Percentiles rank a stretch among this genome's conserved stretches.
phyloP scores from a whole-genome alignment of 768 basidiomycete species.

The Hypsizygus marmoreus region DNA sequence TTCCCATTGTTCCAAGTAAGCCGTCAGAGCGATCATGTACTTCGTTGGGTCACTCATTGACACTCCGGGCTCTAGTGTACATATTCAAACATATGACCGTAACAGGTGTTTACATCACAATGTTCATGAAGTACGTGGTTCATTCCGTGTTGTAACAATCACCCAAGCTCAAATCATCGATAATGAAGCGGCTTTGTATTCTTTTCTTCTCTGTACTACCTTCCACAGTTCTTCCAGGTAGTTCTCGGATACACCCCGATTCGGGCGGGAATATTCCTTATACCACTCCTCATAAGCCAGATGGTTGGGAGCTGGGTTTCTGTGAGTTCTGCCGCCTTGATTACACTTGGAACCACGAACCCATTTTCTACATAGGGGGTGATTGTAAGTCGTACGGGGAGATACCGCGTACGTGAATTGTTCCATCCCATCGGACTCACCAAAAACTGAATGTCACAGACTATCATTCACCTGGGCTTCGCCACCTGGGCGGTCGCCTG shows the following conservation, averaged over 20 bases:
- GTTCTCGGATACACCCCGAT: constrained; percentile 68
- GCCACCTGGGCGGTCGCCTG: constrained; percentile 68
- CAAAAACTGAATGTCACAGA: constrained; percentile 28
- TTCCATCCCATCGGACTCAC: background rate
- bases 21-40: constrained; percentile 1
- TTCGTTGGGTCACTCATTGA: background rate
- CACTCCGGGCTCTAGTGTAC: constrained; percentile 51
- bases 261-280: constrained; percentile 56
- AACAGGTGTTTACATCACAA: constrained; percentile 64
- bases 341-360: background rate
- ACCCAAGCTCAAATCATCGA: background rate
- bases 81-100: constrained; percentile 73
- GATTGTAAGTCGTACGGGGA: constrained; percentile 63
- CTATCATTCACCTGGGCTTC: constrained; percentile 65
- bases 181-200: constrained; percentile 55
- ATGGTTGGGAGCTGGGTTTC: constrained; percentile 57
- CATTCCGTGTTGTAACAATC: background rate
- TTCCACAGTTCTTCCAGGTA: constrained; percentile 78
- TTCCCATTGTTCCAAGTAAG: constrained; percentile 76
- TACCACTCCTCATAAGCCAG: constrained; percentile 70
- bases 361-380: constrained; percentile 45
- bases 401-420: constrained; percentile 47
- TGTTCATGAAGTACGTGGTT: constrained; percentile 60
- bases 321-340: constrained; percentile 32
- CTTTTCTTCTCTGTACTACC: constrained; percentile 67